Conservation (phyloP, 2,329 filamentous ascomycete genomes). For the Stylonectria norvegica region DNA sequence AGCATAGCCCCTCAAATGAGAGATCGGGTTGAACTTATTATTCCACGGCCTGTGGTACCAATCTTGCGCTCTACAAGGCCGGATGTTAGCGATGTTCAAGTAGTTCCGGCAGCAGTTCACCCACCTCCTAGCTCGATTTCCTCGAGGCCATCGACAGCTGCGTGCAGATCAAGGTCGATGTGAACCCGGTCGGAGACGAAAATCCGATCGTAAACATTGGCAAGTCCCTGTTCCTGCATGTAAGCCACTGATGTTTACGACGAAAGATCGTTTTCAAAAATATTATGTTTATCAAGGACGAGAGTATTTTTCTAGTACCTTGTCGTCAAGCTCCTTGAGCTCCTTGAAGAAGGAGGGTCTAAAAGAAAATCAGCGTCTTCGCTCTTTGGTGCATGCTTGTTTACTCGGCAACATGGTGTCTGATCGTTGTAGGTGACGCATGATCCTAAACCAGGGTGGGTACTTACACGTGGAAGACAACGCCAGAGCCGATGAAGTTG, state of each 20-base stretch:
- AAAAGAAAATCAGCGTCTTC: background rate
- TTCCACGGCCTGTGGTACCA: slow-evolving; percentile 24
- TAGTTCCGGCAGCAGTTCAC: background rate
- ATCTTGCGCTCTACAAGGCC: slow-evolving; percentile 16
- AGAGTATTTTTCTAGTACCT: too few species aligned
- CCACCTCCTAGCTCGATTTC: slow-evolving; percentile 48
- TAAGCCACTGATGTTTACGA: too few species aligned
- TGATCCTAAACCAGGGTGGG: background rate
- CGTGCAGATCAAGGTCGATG: slow-evolving; percentile 60
- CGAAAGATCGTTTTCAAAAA: too few species aligned
- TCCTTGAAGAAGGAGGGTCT: slow-evolving; percentile 21
- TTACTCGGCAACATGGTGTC: background rate
- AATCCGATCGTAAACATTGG: slow-evolving; percentile 42
- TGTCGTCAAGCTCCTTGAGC: slow-evolving; percentile 33
- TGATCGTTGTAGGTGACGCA: background rate
- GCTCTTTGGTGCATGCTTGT: too few species aligned
- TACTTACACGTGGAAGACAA: background rate
- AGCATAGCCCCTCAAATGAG: too few species aligned
- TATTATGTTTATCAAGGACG: too few species aligned
- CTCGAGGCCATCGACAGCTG: slow-evolving; percentile 64
- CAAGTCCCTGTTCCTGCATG: too few species aligned
- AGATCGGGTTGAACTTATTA: too few species aligned
- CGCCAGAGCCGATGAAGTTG: background rate
- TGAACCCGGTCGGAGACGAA: slow-evolving; percentile 59
- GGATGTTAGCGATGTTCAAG: background rate